These are phyloP conservation scores for Evernia prunastri DNA, from an alignment of 495 filamentous ascomycete genomes.

Conservation along the genomic window DNA sequence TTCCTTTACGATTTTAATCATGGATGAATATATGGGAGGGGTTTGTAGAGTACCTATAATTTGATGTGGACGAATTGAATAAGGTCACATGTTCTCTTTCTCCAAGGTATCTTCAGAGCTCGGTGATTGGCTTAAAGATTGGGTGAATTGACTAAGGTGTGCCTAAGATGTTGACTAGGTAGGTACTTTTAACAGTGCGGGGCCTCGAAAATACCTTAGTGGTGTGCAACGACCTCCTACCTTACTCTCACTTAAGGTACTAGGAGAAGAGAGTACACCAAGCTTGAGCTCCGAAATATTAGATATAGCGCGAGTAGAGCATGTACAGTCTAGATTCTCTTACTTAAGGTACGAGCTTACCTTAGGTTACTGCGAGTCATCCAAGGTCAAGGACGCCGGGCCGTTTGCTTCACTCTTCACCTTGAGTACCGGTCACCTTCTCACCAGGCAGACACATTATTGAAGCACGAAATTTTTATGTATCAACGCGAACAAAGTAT, in stretches of 20 bases:
- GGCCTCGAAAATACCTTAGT: neutral
- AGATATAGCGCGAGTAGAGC: constrained; percentile 1
- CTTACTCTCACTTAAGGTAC: no score
- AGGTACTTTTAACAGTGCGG: neutral
- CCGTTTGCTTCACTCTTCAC: neutral
- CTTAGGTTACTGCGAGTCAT: constrained; percentile 16
- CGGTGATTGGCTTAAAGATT: constrained; percentile 1
- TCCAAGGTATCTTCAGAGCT: constrained; percentile 4
- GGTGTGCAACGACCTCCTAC: constrained; percentile 11
- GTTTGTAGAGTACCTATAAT: no score
- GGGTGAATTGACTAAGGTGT: neutral
- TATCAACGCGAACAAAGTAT: neutral
- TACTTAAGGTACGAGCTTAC: neutral
- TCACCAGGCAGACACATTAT: no score
- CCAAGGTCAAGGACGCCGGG: neutral
- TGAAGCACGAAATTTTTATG: neutral
- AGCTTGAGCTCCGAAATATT: constrained; percentile 3
- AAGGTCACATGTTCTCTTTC: constrained; percentile 16
- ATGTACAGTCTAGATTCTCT: neutral
- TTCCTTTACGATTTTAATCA: no score
- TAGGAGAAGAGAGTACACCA: constrained; percentile 11
- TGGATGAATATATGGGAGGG: no score
- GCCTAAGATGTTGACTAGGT: constrained; percentile 1
- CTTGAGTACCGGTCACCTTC: neutral
- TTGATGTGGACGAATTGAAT: no score